Evolutionary conservation across 2,329 filamentous ascomycete genomes (phyloP), one percentile per base, ranked within the genome.

Genomic region (Penicillium sp.): DNA sequence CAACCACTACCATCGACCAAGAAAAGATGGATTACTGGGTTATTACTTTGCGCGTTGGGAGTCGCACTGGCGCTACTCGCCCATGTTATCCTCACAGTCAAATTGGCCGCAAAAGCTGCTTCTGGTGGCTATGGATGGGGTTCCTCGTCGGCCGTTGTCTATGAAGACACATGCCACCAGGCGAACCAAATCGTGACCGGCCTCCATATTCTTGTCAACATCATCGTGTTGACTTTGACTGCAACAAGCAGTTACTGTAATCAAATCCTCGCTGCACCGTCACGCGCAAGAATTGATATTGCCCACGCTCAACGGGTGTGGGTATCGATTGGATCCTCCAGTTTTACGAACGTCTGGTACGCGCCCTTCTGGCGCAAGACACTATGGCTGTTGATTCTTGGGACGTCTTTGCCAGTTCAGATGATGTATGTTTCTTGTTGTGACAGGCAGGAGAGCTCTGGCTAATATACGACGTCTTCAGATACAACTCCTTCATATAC

Each of bases 171-270:
- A 8, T 47, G 43, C n/a, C 43, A 29, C 27, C 17, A 47, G n/a
- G 27, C 43, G 19, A 47, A 33, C 6, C 10, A 47, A 19, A 47
- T 47, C 17, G 27, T 27, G 27, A 42, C 41, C n/a, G 42, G 42
- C 2, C 51, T 54, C 6, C 51, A 54, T 31, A 15, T 54, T 7
- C 31, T 54, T 8, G 13, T 54, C 19, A 54, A 54, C 23, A 23
- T 48, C 7, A 25, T 54, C 12, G 27, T 35, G 23, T 15, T 54
- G 25, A 47, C 41, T 7, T 21, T 54, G 13, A 29, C 23, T 10
- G 42, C 51, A 15, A 54, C 51, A 6, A 54, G 51, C 33, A 54
- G 51, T 13, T 54, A 54, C 23, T 47, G 51, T 23, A 45, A 42
- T 12, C 31, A 35, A 27, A 23, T 54, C 35, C 23, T 54, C 4